Evolutionary conservation across 352 stramenopile species (phyloP), one percentile per base, ranked within the genome.

Genomic region (Discostella stelligera): DNA sequence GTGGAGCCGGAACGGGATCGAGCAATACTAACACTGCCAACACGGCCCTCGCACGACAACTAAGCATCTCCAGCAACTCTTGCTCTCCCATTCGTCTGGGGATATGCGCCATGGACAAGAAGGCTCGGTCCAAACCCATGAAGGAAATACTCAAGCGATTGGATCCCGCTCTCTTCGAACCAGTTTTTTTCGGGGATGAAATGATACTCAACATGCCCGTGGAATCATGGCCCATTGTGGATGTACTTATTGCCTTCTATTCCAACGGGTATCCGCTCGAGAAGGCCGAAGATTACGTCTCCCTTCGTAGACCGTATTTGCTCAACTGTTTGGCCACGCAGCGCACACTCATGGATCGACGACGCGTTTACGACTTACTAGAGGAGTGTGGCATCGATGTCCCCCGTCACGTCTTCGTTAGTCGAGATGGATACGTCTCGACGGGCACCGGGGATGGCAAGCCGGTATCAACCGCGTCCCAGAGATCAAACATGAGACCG

Each of bases 61-160:
- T 13, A 6, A 66, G 39, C 59, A 83, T 73, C 5, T 56, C 49
- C 18, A 62, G 30, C 37, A 27, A 3, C 37, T 8, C 39, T 18
- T 49, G 27, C 25, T 6, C 48, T 16, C 77, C 76, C 13, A 94
- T 94, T 27, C 78, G 77, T 60, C 41, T 99, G 5, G 97, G 96
- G 32, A 96, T 99, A 49, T 99, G 97, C 78, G 97, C 97, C 52
- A 99, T 99, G 97, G 96, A 98, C 84, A 99, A 99, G 86, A 99
- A 99, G 89, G 97, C 96, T 60, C 81, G 90, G 18, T 98, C 93
- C 44, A 98, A 98, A 83, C 96, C 96, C 54, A 98, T 99, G 96
- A 80, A 75, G 46, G 96, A 99, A 82, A 99, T 99, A 77, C 72
- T 98, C 23, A 91, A 89, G 21, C 91, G 96, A 30, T 89, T 99